Evolutionary conservation across 2,329 filamentous ascomycete species (phyloP).

Genomic region (Aureobasidium sp.): DNA sequence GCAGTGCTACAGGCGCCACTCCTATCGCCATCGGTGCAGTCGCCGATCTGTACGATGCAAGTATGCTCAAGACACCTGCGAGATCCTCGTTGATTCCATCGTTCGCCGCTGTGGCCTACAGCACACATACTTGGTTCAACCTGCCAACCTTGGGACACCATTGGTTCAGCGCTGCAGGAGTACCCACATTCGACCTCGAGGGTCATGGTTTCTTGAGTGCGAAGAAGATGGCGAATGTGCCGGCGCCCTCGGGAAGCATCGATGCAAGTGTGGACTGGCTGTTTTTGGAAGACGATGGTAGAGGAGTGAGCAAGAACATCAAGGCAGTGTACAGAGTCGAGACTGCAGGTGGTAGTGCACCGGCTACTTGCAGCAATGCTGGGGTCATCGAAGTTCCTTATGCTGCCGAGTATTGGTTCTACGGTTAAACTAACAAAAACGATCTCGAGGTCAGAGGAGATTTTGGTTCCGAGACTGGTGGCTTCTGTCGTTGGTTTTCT

Average conservation of each 20-base stretch:
- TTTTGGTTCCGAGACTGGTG: neutral
- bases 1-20: constrained; percentile 27
- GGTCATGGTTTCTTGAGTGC: constrained; percentile 35
- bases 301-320: constrained; percentile 28
- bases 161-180: constrained; percentile 50
- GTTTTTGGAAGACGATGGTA: constrained; percentile 32
- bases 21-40: constrained; percentile 36
- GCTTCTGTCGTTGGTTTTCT: neutral
- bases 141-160: constrained; percentile 48
- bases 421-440: constrained; percentile 18
- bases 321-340: constrained; percentile 40
- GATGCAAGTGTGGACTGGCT: constrained; percentile 37
- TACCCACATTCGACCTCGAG: constrained; percentile 53
- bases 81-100: neutral
- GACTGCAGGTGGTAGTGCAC: constrained; percentile 38
- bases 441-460: neutral
- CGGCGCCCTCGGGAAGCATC: constrained; percentile 41
- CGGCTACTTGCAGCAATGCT: constrained; percentile 29
- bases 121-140: neutral
- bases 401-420: constrained; percentile 42
- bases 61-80: constrained; percentile 29
- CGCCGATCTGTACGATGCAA: constrained; percentile 37
- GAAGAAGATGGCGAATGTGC: constrained; percentile 42
- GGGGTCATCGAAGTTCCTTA: constrained; percentile 33
- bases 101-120: constrained; percentile 1